Evolutionary conservation across 768 basidiomycete genomes (phyloP), one percentile per base, ranked within the genome.

Genomic region (Pholiota microspora): DNA sequence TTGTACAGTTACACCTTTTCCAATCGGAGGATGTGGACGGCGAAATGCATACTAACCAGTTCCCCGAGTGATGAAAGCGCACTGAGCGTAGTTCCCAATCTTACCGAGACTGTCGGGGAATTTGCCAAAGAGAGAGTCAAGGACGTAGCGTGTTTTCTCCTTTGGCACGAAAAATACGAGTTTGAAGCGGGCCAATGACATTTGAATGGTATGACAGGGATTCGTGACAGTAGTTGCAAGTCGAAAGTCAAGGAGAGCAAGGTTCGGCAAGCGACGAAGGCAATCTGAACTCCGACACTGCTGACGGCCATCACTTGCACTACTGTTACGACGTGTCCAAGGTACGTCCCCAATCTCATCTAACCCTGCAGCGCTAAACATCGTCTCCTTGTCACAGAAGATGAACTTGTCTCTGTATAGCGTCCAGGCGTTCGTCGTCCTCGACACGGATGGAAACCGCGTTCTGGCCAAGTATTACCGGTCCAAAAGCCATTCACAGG

Each of bases 381-480:
- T 38, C 18, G 35, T 34, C 52, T 29, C 49, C 48, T 23, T 5
- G 24, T 56, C 34, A 45, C 23, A 48, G 52, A 53, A 65, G 63
- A 79, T 85, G 86, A 97, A 96, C 67, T 75, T 97, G 48, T 87
- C 94, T 7, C 78, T 99, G 42, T 95, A 98, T 75, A 87, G 87
- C 63, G 77, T 95, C 55, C 82, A 87, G 44, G 92, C 87, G 0
- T 90, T 98, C 69, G 67, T 99, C 59, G 85, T 98, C 65, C 86
- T 98, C 63, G 97, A 99, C 78, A 77, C 86, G n/a, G 95, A 98
- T 62, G 95, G 95, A 18, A 88, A 92, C 65, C 89, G 97, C 47
- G 89, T 98, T 24, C 81, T 99, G 8, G 91, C 96, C 27, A 98
- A 98, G 70, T 98, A 98, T 77, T 98, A 96, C 68, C 81, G 79